Conservation (phyloP, 306 rosid species). For the Myrica gale region DNA sequence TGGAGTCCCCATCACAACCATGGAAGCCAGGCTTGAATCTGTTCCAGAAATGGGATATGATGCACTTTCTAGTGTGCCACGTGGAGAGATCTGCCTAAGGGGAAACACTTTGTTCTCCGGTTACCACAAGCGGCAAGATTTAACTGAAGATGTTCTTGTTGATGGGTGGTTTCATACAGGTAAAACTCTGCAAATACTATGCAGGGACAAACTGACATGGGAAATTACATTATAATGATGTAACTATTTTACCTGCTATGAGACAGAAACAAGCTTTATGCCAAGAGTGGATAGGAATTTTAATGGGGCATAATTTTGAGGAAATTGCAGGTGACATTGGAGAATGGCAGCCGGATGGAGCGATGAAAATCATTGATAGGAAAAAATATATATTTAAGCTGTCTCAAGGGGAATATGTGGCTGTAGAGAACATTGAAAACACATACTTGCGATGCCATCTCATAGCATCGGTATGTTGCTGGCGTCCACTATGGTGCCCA, state of each 20-base stretch:
- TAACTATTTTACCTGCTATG: not conserved
- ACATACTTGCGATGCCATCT: conserved; percentile 72
- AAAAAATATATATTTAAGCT: conserved; percentile 88
- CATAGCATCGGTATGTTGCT: conserved; percentile 62
- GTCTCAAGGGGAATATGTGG: conserved; percentile 93
- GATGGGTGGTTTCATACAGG: conserved; percentile 99
- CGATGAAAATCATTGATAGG: conserved; percentile 88
- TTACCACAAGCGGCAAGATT: conserved; percentile 81
- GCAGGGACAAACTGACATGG: not conserved
- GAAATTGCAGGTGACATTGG: conserved; percentile 83
- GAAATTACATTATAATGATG: not conserved
- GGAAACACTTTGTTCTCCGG: conserved; percentile 75
- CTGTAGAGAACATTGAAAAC: conserved; percentile 85
- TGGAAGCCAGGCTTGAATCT: conserved; percentile 87
- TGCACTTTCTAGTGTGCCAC: conserved; percentile 64
- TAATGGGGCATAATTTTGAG: conserved; percentile 22
- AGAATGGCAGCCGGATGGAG: conserved; percentile 86
- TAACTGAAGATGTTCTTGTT: conserved; percentile 63
- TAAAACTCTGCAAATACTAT: conserved; percentile 26
- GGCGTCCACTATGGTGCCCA: conserved; percentile 15
- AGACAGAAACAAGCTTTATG: not conserved
- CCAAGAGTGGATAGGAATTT: conserved; percentile 4
- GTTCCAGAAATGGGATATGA: conserved; percentile 70
- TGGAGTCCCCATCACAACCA: conserved; percentile 75
- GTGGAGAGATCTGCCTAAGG: conserved; percentile 84